Evolutionary conservation across 495 filamentous ascomycete genomes (phyloP).

Genomic region (Neohortaea acidophila): DNA sequence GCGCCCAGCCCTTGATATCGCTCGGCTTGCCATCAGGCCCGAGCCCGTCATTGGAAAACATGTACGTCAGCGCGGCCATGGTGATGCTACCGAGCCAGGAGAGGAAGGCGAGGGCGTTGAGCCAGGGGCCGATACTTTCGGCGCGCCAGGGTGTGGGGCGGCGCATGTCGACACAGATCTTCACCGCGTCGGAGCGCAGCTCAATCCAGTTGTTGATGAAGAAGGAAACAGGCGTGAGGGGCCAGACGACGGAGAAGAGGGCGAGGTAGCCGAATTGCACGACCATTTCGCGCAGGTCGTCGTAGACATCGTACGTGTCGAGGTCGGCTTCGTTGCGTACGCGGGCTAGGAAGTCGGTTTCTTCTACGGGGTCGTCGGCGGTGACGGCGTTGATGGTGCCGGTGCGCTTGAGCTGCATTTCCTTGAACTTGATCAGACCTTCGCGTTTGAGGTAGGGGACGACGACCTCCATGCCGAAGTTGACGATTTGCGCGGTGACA

Average conservation of each 20-base stretch:
- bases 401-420: slow-evolving; percentile 44
- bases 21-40: slow-evolving; percentile 46
- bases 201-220: slow-evolving; percentile 95
- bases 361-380: slow-evolving; percentile 50
- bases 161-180: slow-evolving; percentile 82
- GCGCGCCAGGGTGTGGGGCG: slow-evolving; percentile 73
- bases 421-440: slow-evolving; percentile 56
- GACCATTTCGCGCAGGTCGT: slow-evolving; percentile 86
- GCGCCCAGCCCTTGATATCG: slow-evolving; percentile 61
- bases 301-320: slow-evolving; percentile 69
- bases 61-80: slow-evolving; percentile 67
- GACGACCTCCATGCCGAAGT: slow-evolving; percentile 69
- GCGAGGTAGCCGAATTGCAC: slow-evolving; percentile 84
- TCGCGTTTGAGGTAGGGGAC: slow-evolving; percentile 72
- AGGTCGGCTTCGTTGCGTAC: slow-evolving; percentile 82
- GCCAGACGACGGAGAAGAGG: slow-evolving; percentile 87
- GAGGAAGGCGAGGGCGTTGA: slow-evolving; percentile 71
- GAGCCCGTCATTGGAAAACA: slow-evolving; percentile 55
- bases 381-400: slow-evolving; percentile 31
- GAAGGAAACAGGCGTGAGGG: slow-evolving; percentile 75
- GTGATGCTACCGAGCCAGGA: slow-evolving; percentile 85
- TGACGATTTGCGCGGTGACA: slow-evolving; percentile 86
- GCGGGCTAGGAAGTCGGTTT: slow-evolving; percentile 58
- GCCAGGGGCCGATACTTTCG: slow-evolving; percentile 91
- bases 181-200: slow-evolving; percentile 80